Conservation (phyloP, 2,329 filamentous ascomycete species). For the Aspergillus spinulosporus region DNA sequence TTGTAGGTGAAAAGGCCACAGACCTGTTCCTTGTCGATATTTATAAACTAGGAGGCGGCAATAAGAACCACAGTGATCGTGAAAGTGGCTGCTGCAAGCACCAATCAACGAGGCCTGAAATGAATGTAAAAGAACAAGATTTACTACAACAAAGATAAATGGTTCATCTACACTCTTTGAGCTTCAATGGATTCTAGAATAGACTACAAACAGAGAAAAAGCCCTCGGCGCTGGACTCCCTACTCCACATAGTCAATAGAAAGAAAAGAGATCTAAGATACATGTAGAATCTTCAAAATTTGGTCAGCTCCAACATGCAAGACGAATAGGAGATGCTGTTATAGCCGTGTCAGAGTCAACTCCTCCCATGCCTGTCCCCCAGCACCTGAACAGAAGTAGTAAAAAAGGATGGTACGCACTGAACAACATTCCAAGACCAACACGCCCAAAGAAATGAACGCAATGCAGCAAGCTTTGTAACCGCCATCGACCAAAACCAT, state of each 20-base stretch:
- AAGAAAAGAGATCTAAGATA: conserved; percentile 20
- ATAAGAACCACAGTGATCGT: neutral
- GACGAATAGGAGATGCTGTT: conserved; percentile 22
- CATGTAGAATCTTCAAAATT: conserved; percentile 14
- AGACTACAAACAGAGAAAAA: neutral
- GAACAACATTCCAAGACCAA: conserved; percentile 9
- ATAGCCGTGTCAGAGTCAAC: conserved; percentile 23
- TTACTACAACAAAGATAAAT: neutral
- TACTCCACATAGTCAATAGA: conserved; percentile 2
- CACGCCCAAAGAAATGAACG: conserved; percentile 18
- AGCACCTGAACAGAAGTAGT: conserved; percentile 21
- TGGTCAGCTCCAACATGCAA: conserved; percentile 21
- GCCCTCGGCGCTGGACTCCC: neutral
- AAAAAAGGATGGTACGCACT: conserved; percentile 17
- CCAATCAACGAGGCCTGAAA: neutral
- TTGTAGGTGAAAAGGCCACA: neutral
- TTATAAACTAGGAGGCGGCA: neutral
- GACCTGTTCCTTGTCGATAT: neutral
- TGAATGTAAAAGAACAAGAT: neutral
- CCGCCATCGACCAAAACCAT: conserved; percentile 19
- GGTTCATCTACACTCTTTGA: neutral
- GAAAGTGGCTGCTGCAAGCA: neutral
- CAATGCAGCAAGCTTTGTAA: conserved; percentile 17
- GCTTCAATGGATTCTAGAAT: conserved; percentile 4
- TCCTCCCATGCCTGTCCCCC: conserved; percentile 25